Conservation (phyloP, 2,329 filamentous ascomycete species). For the Cryphonectria japonica region DNA sequence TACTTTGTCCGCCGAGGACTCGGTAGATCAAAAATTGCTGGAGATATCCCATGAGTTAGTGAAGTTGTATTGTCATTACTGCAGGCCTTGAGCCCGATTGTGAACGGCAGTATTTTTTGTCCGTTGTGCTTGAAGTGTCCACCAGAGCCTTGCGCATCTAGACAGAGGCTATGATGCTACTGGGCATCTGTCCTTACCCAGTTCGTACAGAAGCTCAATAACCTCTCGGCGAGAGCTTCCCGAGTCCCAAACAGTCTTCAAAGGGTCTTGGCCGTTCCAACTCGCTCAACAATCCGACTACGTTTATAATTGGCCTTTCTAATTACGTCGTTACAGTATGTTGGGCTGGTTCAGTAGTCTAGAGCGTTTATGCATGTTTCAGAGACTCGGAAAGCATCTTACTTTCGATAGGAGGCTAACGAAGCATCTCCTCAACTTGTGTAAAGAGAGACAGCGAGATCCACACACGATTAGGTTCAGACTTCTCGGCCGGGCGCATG, state of each 20-base stretch:
- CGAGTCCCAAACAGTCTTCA: not conserved
- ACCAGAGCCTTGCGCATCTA: not conserved
- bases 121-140: not conserved
- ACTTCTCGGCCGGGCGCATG: not conserved
- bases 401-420: not conserved
- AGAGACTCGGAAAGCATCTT: not conserved
- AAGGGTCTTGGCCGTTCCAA: not conserved
- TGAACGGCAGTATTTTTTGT: not conserved
- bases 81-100: not conserved
- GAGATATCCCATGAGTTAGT: constrained; percentile 27
- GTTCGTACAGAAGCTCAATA: not conserved
- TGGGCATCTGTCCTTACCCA: not conserved
- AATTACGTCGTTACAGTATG: not conserved
- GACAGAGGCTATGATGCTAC: not conserved
- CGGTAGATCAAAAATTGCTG: constrained; percentile 27
- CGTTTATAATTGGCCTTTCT: not conserved
- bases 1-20: constrained; percentile 28
- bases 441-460: not conserved
- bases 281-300: not conserved
- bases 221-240: not conserved
- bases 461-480: not conserved
- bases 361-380: not conserved
- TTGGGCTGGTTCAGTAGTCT: not conserved
- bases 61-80: not conserved
- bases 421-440: not conserved